Base-by-base conservation (phyloP, 2,329 filamentous ascomycete genomes). In the Periconia sp. region DNA sequence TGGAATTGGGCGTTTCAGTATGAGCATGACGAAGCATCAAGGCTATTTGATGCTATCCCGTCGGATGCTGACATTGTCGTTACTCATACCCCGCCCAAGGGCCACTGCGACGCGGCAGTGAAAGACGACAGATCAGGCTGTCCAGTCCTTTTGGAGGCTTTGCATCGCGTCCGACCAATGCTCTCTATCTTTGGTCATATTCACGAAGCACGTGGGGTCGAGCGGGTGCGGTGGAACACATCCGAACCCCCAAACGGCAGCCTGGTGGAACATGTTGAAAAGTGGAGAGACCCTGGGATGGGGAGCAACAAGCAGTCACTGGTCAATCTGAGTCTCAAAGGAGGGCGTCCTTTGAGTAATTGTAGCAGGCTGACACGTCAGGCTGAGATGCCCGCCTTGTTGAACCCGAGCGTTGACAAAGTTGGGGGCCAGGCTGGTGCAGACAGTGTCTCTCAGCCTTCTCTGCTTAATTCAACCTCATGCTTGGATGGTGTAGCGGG, bases 111-210 rank as follows among this genome's bases (percentile, higher is more conserved):
- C 50, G 42, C 40, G 9, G 63, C 59, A 30, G 38, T 43, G 11
- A 65, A 68, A 42, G 59, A 62, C 24, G 45, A 49, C 12, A 47
- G 50, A 47, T 69, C 70, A 17, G 87, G 87, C 2, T 91, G 87
- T 57, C 77, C 82, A 52, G 76, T 73, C 11, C 74, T 91, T 11
- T 69, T 78, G 7, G 71, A 73, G 37, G 76, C 78, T 0, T 69
- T 90, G 17, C 81, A 79, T 76, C 71, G 78, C 5, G 78, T 87
- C 3, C 75, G 84, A 26, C 87, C 88, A 4, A 73, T 75, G 40
- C 70, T 91, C 35, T 81, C 82, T 15, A 74, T 91, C 13, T 90
- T 84, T 58, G 87, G 88, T 1, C 88, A 91, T 65, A 80, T 89
- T 21, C 87, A 91, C 63, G 80, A 83, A 48, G 84, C 78, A 4